Percentiles rank a stretch among this genome's conserved stretches.
phyloP scores from a whole-genome alignment of 208 protist species.

The Leishmania mexicana region DNA sequence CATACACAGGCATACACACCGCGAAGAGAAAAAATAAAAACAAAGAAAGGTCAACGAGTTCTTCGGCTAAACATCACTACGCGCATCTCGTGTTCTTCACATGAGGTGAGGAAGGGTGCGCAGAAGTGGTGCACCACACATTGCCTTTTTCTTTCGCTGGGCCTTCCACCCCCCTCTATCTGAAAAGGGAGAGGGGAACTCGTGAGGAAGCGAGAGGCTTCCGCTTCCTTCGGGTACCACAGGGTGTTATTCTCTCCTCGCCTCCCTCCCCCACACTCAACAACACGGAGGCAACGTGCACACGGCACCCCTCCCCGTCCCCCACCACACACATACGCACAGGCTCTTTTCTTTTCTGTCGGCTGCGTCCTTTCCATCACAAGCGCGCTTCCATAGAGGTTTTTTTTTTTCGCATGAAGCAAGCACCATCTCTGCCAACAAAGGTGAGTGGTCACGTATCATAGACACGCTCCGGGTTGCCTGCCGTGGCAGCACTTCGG shows the following conservation, averaged over 20 bases:
- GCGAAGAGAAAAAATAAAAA: not conserved
- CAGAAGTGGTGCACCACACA: not conserved
- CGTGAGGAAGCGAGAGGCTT: not conserved
- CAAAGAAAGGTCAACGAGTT: not conserved
- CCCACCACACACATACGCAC: not conserved
- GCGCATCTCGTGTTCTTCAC: not conserved
- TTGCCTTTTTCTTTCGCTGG: not conserved
- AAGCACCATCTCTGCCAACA: not conserved
- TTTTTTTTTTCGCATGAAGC: not conserved
- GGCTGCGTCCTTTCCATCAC: not conserved
- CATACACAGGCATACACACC: not conserved
- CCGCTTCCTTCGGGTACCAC: not conserved
- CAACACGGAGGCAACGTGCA: not conserved
- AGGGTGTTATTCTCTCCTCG: not conserved
- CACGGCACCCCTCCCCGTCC: not conserved
- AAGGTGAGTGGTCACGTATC: not conserved
- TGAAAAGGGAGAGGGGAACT: not conserved
- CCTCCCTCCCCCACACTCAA: too few species aligned
- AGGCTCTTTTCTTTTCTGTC: not conserved
- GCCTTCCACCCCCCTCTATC: not conserved
- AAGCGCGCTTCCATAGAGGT: not conserved
- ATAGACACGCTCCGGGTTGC: not conserved
- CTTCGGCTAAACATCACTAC: not conserved
- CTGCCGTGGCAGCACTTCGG: not conserved
- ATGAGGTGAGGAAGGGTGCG: not conserved